Evolutionary conservation across 2,329 filamentous ascomycete species (phyloP), one percentile per base, ranked within the genome.

Genomic region (Huntiella bhutanensis): DNA sequence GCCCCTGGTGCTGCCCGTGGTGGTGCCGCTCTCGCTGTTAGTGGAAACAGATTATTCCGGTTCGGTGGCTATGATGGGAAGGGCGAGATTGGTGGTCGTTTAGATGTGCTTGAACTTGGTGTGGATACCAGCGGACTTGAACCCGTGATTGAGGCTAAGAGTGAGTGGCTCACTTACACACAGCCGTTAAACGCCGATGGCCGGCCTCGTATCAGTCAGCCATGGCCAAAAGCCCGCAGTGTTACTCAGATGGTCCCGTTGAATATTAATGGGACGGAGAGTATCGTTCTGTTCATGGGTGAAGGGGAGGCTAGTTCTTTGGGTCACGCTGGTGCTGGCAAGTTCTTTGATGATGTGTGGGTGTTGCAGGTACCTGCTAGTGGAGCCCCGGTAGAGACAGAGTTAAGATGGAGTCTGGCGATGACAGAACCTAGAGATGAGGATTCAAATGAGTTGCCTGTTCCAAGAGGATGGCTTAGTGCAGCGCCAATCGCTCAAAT

Each of bases 31-130:
- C 74, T 92, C 19, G 73, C 77, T 1, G 69, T 78, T 45, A 69
- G 68, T 17, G 68, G 71, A 46, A 73, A 73, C 17, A 71, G 75
- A 17, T 59, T 93, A 5, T 92, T 80, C 61, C 71, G 84, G 22
- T 87, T 85, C 64, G 82, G 84, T 51, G 85, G 85, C 0, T 88
- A 79, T 54, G 81, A 88, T 58, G 83, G 81, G 0, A 64, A 68
- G 39, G 63, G 56, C 0, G 80, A 87, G 55, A 65, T 82, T 41
- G 83, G 83, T 12, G 83, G 81, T 0, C 68, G 70, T 49, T 56
- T 93, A 10, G 83, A 92, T 55, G 70, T 80, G 49, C 57, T 80
- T 13, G 66, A 71, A 46, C 65, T 80, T 7, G 67, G 62, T 13
- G 60, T 77, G n/a, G 64, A 71, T 51, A 60, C 61, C 33, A 62